Evolutionary conservation across 1,284 basidiomycete species (phyloP), one percentile per base, ranked within the genome.

Genomic region (Apiotrichum veenhuisii): DNA sequence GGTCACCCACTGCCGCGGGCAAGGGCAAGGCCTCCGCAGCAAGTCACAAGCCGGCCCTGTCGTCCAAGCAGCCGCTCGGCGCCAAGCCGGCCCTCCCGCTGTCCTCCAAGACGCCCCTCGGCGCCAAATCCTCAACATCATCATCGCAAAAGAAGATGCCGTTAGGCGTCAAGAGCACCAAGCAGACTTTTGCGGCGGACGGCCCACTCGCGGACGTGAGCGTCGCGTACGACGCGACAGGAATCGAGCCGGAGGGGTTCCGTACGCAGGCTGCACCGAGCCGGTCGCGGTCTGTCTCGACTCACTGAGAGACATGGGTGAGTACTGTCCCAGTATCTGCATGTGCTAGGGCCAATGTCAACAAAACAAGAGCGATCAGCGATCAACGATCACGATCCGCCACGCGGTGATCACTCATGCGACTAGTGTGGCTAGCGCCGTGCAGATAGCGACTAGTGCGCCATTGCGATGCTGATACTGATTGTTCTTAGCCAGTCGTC

Each of bases 191-290:
- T 25, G 36, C 22, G 4, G 54, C 61, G 7, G 66, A 69, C 50
- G 51, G 48, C 15, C 58, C 63, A 10, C 57, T 75, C 23, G 61
- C 54, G 22, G 74, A 75, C 65, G 73, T 75, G 9, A 71, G 67
- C 50, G 67, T 69, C 46, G 72, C 73, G 37, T 75, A 76, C 59
- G 74, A 73, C 12, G 74, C 72, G 22, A 64, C 23, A n/a, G 67
- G 66, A 0, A 43, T 46, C 42, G 69, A 70, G 52, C 74, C 74
- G 5, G 59, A 45, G 14, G 74, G 73, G 7, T 75, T 75, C 55
- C 55, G 57, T 5, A 41, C 40, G 20, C 40, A 41, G 40, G 11
- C 36, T 14, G n/a, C 10, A n/a, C 20, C n/a, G n/a, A 11, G 40
- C 10, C 30, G 45, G 50, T 7, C 23, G 27, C 36, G 36, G n/a